A percentile compares a stretch with the other conserved stretches of the same genome.
These are phyloP conservation scores for Peronospora farinosa DNA, from an alignment of 352 stramenopile species.

Conservation along the genomic window DNA sequence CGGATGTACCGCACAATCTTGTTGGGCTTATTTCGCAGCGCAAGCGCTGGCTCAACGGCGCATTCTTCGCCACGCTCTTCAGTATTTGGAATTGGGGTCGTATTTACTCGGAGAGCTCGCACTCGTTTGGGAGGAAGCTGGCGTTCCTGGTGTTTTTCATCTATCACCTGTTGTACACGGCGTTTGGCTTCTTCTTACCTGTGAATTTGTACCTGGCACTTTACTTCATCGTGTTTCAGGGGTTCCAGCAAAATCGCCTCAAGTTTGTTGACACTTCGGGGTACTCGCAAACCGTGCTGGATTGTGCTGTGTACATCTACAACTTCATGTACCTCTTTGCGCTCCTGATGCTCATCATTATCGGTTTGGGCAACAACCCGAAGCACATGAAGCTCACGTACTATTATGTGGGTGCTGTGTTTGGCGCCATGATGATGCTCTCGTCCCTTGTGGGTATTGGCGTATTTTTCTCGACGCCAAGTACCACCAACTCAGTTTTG, in stretches of 20 bases:
- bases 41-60: conserved; percentile 83
- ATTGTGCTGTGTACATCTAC: conserved; percentile 69
- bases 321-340: conserved; percentile 76
- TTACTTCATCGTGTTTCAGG: conserved; percentile 85
- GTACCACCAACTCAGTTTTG: conserved; percentile 46
- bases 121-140: conserved; percentile 65
- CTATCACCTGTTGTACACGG: conserved; percentile 68
- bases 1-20: conserved; percentile 76
- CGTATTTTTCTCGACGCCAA: conserved; percentile 63
- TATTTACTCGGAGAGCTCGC: conserved; percentile 77
- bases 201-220: conserved; percentile 81
- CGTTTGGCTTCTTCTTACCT: conserved; percentile 68
- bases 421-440: conserved; percentile 77
- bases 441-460: conserved; percentile 64
- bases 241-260: conserved; percentile 82
- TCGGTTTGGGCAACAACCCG: conserved; percentile 80
- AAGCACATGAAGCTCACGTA: conserved; percentile 86
- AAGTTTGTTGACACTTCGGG: conserved; percentile 74
- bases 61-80: conserved; percentile 85
- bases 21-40: conserved; percentile 80
- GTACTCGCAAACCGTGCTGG: conserved; percentile 48
- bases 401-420: conserved; percentile 67
- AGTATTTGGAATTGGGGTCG: conserved; percentile 81
- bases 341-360: conserved; percentile 79
- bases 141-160: conserved; percentile 68